Percentiles rank a stretch among this genome's conserved stretches.
phyloP scores from a whole-genome alignment of 345 rosid species.

The Lepidium africanum region DNA sequence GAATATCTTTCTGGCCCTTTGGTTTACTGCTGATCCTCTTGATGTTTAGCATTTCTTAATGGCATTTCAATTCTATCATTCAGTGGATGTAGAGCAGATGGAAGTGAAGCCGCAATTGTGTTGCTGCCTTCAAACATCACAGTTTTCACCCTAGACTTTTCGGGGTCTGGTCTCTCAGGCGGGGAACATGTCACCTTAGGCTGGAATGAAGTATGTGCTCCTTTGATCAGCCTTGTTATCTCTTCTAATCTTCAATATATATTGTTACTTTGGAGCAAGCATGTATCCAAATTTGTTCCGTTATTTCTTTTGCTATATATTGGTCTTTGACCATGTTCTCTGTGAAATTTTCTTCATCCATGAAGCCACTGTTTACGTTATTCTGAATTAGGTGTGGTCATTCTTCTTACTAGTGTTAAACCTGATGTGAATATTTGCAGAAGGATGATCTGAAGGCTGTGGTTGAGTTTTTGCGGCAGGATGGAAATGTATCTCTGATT shows the following conservation, averaged over 20 bases:
- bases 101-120: constrained; percentile 87
- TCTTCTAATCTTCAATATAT: not conserved
- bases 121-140: constrained; percentile 83
- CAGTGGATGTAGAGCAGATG: constrained; percentile 97
- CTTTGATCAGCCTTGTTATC: constrained; percentile 1
- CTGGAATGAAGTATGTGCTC: constrained; percentile 67
- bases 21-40: not conserved
- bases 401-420: not conserved
- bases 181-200: constrained; percentile 89
- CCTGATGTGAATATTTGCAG: constrained; percentile 39
- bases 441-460: constrained; percentile 83
- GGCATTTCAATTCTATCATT: not conserved
- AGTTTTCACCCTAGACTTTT: constrained; percentile 87
- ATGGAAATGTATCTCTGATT: constrained; percentile 86
- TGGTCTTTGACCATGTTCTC: not conserved
- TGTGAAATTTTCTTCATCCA: not conserved
- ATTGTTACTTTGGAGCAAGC: not conserved
- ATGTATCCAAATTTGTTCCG: not conserved
- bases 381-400: not conserved
- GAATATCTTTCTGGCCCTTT: not conserved
- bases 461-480: constrained; percentile 73
- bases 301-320: not conserved
- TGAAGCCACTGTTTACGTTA: not conserved
- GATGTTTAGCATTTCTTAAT: not conserved
- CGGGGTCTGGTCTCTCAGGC: constrained; percentile 87